Base-by-base conservation (phyloP, 1,284 basidiomycete genomes). In the Ustilago shanxiensis region DNA sequence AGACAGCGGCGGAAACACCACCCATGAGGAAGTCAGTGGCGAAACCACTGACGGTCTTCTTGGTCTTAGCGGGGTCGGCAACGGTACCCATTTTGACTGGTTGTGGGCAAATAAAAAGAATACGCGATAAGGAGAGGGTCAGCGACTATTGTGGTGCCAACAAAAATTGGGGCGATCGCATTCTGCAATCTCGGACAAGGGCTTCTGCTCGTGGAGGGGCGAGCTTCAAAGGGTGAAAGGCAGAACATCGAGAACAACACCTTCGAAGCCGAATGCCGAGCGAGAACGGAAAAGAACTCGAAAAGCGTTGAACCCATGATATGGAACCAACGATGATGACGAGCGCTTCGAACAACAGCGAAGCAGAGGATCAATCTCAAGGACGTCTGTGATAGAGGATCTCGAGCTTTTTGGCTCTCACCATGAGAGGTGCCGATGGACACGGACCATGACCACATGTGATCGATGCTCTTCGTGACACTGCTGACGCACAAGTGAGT, bases 1-100 rank as follows among this genome's bases (percentile, higher is more conserved):
- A 85, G 82, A 86, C 79, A 66, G 85, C 85, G 77, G 85, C 85
- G 57, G 85, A 84, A 51, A 85, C 79, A 86, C 84, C 84, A 70
- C 84, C 84, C 84, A 85, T 85, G 78, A 84, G 72, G 79, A 83
- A 84, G 62, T 83, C 81, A 57, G 83, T 82, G 72, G 78, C 72
- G 82, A 85, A 84, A 62, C 81, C 80, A 61, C 61, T 65, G 53
- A 64, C 51, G 67, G 77, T 66, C 81, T 81, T 81, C 52, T 77
- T 82, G 60, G 67, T 69, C 76, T 81, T 81, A 50, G 79, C 72
- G 72, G 77, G 73, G 60, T 83, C 77, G 62, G 72, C 79, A 60
- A 80, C 77, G 72, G 74, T 71, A 71, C 77, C 79, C 79, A 80
- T 82, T 71, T 81, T 80, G 79, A 67, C 68, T 69, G 62, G 13